Base-by-base conservation (phyloP, 2,329 filamentous ascomycete genomes). In the Botrytis cinerea region DNA sequence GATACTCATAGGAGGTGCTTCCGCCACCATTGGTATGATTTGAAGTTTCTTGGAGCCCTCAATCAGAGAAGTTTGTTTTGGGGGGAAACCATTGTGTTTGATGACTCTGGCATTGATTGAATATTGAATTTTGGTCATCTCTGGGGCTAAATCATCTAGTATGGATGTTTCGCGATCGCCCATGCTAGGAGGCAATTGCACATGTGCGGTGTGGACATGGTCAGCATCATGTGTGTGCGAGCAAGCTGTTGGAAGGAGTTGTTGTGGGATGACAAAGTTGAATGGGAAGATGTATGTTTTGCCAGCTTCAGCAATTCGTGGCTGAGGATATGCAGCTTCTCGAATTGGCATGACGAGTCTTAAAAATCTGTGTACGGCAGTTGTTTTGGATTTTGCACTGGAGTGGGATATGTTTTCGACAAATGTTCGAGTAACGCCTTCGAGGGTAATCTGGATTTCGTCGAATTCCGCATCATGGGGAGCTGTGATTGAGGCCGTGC, bases 191-290 rank as follows among this genome's bases (percentile, higher is more conserved):
- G 79, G 80, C 4, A 81, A 75, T 60, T 79, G 78, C 6, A 80
- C 61, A 74, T 81, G 80, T 28, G 78, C 79, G 7, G 79, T 62
- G 25, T 78, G 77, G n/a, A 81, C 78, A 70, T 80, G 78, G 2
- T 78, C 77, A 1, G 74, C 38, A n/a, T 63, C 64, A 35, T 72
- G 69, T 1, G 68, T 63, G 66, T 81, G 80, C 4, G 73, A 68
- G 70, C 80, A 81, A 22, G 78, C 76, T 60, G 75, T 74, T 2
- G 79, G 80, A 43, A 81, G 78, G 14, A 81, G 76, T 32, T 77
- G 79, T 22, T 79, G 75, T 1, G 80, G 80, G 60, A 81, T 75
- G 18, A 79, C 80, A 72, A 81, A 81, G 74, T 81, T 79, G 76
- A 79, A 81, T 3, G 78, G 76, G 38, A 81, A 80, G 9, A 68